A percentile compares a stretch with the other conserved stretches of the same genome.
Conservation (phyloP, 2,329 filamentous ascomycete species). For the Cladophialophora chaetospira region DNA sequence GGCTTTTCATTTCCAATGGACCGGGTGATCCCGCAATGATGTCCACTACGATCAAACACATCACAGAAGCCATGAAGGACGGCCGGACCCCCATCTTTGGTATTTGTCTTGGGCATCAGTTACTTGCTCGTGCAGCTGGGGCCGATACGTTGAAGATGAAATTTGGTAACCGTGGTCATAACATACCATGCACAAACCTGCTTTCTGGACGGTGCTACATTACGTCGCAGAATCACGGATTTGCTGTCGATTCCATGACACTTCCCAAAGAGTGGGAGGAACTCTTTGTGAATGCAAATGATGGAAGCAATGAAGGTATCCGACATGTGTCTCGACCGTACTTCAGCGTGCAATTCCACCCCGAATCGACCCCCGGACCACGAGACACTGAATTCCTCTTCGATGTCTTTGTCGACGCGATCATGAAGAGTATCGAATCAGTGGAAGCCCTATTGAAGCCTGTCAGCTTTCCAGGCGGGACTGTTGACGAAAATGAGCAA, state of each 20-base stretch:
- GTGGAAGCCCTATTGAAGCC: slow-evolving; percentile 67
- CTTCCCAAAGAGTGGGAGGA: slow-evolving; percentile 83
- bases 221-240: slow-evolving; percentile 98
- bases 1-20: slow-evolving; percentile 96
- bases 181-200: slow-evolving; percentile 96
- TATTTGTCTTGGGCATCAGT: slow-evolving; percentile 93
- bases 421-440: slow-evolving; percentile 70
- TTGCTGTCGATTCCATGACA: slow-evolving; percentile 79
- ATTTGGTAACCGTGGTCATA: slow-evolving; percentile 97
- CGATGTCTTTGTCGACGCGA: slow-evolving; percentile 90
- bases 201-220: slow-evolving; percentile 97
- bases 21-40: slow-evolving; percentile 92
- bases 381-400: slow-evolving; percentile 96
- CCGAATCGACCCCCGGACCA: slow-evolving; percentile 92
- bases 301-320: slow-evolving; percentile 97
- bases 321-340: slow-evolving; percentile 81
- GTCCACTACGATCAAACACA: slow-evolving; percentile 75
- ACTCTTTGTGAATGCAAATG: slow-evolving; percentile 96
- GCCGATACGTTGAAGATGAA: slow-evolving; percentile 94
- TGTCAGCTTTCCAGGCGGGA: slow-evolving; percentile 85
- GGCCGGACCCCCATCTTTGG: slow-evolving; percentile 87
- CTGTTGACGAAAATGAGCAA: slow-evolving; percentile 73
- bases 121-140: slow-evolving; percentile 84
- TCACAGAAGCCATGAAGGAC: slow-evolving; percentile 73
- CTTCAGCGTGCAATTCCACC: slow-evolving; percentile 99